phyloP scores from a whole-genome alignment of 148 eudicot species.

The Limonium bicolor region DNA sequence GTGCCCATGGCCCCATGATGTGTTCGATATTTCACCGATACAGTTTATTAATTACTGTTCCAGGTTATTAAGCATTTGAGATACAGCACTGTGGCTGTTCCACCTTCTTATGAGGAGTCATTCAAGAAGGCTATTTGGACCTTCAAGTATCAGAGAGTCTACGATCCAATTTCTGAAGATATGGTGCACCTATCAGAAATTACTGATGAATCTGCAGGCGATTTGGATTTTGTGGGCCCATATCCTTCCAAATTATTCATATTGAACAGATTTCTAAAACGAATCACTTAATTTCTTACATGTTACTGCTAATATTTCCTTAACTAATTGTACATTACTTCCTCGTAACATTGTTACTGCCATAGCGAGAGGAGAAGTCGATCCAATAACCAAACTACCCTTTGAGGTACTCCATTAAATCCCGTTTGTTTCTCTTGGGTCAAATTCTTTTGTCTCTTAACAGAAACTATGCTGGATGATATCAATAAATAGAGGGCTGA shows the following conservation, averaged over 20 bases:
- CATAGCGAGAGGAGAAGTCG: slow-evolving; percentile 73
- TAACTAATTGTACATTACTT: slow-evolving; percentile 46
- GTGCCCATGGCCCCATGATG: too few relatives aligned
- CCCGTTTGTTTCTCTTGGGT: neutral
- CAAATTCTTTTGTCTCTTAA: neutral
- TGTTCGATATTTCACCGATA: too few relatives aligned
- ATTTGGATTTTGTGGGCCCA: slow-evolving; percentile 94
- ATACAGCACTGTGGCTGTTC: slow-evolving; percentile 47
- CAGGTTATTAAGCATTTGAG: slow-evolving; percentile 88
- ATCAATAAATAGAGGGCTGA: neutral
- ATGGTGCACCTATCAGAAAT: slow-evolving; percentile 53
- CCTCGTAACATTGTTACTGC: slow-evolving; percentile 62
- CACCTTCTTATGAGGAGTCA: slow-evolving; percentile 77
- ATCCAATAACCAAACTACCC: slow-evolving; percentile 72
- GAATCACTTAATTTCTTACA: neutral
- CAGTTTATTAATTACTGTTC: too few relatives aligned
- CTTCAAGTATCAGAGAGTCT: slow-evolving; percentile 93
- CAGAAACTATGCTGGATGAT: neutral
- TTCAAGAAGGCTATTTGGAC: slow-evolving; percentile 82
- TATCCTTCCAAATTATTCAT: slow-evolving; percentile 47
- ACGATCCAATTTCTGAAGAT: slow-evolving; percentile 53
- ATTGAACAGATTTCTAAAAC: slow-evolving; percentile 2
- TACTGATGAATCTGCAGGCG: slow-evolving; percentile 21
- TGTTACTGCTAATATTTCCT: slow-evolving; percentile 17
- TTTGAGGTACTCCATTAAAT: slow-evolving; percentile 42